Percentiles rank a stretch among this genome's conserved stretches.
phyloP scores from a whole-genome alignment of 2,329 filamentous ascomycete species.

The Trematosphaeria pertusa region DNA sequence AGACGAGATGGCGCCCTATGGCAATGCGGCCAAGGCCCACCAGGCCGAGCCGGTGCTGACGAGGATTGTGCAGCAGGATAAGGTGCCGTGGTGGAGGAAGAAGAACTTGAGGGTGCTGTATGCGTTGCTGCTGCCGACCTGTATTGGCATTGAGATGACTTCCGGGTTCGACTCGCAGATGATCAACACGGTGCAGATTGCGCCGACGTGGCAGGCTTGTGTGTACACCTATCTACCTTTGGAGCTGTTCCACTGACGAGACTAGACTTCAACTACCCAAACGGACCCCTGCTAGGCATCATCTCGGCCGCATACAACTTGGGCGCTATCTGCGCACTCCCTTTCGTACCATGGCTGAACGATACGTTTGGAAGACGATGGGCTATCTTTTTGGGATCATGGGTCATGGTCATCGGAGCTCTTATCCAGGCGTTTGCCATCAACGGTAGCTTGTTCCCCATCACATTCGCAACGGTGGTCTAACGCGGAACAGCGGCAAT shows the following conservation, averaged over 20 bases:
- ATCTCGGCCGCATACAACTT: constrained; percentile 55
- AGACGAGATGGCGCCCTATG: constrained; percentile 11
- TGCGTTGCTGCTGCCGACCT: constrained; percentile 40
- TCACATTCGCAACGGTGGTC: neutral
- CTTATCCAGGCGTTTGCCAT: constrained; percentile 33
- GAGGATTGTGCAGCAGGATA: constrained; percentile 50
- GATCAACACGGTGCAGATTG: constrained; percentile 42
- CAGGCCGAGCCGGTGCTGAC: constrained; percentile 50
- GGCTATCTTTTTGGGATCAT: constrained; percentile 51
- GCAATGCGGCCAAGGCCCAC: constrained; percentile 7
- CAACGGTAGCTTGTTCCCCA: constrained; percentile 15
- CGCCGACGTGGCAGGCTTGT: constrained; percentile 36
- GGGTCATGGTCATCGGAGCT: constrained; percentile 54
- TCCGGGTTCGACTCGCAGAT: constrained; percentile 43
- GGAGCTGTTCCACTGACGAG: constrained; percentile 11
- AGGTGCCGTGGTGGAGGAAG: constrained; percentile 49
- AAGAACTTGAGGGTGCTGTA: constrained; percentile 45
- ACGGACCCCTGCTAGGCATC: constrained; percentile 48
- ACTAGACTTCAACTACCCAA: constrained; percentile 38
- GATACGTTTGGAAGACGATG: constrained; percentile 52
- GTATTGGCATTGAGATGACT: constrained; percentile 45
- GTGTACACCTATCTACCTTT: too few relatives aligned
- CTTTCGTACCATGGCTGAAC: constrained; percentile 45
- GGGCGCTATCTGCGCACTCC: constrained; percentile 46
- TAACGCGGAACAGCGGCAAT: constrained; percentile 40